Percentiles rank a stretch among this genome's conserved stretches.
phyloP scores from a whole-genome alignment of 2,329 filamentous ascomycete species.

The Stagonosporopsis chrysanthemi region DNA sequence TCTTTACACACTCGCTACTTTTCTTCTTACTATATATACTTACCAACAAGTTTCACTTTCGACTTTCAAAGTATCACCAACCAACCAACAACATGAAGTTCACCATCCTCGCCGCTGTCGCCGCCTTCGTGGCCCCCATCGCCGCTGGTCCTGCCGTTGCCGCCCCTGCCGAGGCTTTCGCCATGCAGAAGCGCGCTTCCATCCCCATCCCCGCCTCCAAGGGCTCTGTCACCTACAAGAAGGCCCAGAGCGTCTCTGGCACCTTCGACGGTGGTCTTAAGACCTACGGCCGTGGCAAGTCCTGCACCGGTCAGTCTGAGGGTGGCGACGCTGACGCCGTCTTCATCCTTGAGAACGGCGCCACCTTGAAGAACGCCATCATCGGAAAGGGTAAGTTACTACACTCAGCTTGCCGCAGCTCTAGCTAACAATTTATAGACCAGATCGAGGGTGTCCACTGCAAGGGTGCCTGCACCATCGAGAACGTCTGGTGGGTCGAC shows the following conservation, averaged over 20 bases:
- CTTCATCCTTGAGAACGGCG: slow-evolving; percentile 61
- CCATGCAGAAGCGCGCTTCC: slow-evolving; percentile 40
- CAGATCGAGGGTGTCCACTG: slow-evolving; percentile 63
- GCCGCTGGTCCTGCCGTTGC: slow-evolving; percentile 38
- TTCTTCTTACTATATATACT: slow-evolving; percentile 33
- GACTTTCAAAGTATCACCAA: slow-evolving; percentile 23
- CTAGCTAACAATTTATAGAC: slow-evolving; percentile 23
- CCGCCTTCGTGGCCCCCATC: slow-evolving; percentile 39
- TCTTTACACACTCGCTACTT: slow-evolving; percentile 25
- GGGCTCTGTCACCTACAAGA: slow-evolving; percentile 41
- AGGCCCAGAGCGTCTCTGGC: slow-evolving; percentile 32
- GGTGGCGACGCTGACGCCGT: slow-evolving; percentile 58
- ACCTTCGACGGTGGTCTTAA: slow-evolving; percentile 46
- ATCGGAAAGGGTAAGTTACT: slow-evolving; percentile 54
- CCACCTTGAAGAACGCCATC: slow-evolving; percentile 63
- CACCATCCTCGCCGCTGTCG: slow-evolving; percentile 35
- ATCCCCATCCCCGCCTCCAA: slow-evolving; percentile 43
- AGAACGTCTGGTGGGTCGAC: slow-evolving; percentile 56
- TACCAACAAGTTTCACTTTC: slow-evolving; percentile 23
- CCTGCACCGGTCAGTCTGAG: slow-evolving; percentile 55
- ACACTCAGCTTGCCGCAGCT: too few species aligned
- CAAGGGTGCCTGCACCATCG: slow-evolving; percentile 57
- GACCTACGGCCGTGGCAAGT: slow-evolving; percentile 44
- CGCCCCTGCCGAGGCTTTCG: slow-evolving; percentile 35
- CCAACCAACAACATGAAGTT: slow-evolving; percentile 45